Evolutionary conservation across 257 asterid genomes (phyloP).

Genomic region (Petrea volubilis): DNA sequence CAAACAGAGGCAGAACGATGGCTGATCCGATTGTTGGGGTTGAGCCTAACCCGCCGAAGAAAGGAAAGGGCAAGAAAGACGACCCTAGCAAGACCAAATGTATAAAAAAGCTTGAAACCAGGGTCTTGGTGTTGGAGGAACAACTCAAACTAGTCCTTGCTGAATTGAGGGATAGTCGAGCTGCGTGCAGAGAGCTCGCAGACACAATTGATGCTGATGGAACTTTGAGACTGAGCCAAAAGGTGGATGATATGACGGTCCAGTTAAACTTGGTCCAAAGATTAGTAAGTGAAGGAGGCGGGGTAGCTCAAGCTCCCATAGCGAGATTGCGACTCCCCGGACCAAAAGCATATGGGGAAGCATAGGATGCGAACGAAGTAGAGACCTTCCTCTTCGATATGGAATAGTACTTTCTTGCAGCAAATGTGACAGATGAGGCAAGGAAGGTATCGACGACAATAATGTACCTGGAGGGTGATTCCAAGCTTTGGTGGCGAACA

Average conservation of each 20-base stretch:
- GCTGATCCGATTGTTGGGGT: too few relatives aligned
- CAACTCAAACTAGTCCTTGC: not conserved
- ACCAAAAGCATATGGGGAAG: not conserved
- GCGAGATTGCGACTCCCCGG: not conserved
- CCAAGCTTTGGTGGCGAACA: too few relatives aligned
- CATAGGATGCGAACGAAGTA: not conserved
- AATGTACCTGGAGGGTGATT: too few relatives aligned
- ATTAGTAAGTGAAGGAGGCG: not conserved
- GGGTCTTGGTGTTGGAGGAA: not conserved
- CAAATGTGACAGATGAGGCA: too few relatives aligned
- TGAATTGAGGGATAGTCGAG: too few relatives aligned
- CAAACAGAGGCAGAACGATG: not conserved
- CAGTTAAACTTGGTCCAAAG: too few relatives aligned
- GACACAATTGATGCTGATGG: too few relatives aligned
- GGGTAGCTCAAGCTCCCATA: not conserved
- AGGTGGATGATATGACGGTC: too few relatives aligned
- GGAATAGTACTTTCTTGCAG: not conserved
- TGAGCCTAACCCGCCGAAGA: not conserved
- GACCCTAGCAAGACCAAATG: not conserved
- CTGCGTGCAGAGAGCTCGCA: too few relatives aligned
- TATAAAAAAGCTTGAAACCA: not conserved
- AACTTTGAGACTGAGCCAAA: too few relatives aligned
- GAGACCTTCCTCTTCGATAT: not conserved
- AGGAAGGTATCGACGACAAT: too few relatives aligned
- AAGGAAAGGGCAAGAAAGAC: too few relatives aligned